Conservation (phyloP, 805 yeast species). For the Kodamaea jinghongensis region DNA sequence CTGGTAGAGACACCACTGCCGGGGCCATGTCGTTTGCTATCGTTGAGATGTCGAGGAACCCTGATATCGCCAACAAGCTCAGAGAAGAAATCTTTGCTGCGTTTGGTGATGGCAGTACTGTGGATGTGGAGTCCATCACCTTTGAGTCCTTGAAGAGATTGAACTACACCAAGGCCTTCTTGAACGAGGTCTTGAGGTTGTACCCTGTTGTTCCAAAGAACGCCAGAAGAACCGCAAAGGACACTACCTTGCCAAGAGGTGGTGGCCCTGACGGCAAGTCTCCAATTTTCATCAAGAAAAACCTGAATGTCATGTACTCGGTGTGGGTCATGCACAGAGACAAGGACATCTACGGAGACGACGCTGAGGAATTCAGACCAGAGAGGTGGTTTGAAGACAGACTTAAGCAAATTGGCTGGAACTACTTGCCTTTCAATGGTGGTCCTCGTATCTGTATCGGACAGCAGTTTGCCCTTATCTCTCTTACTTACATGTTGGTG, state of each 20-base stretch:
- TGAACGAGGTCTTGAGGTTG: conserved; percentile 49
- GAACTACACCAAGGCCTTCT: conserved; percentile 44
- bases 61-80: conserved; percentile 34
- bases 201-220: conserved; percentile 53
- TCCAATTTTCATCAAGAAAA: conserved; percentile 25
- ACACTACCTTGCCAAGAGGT: conserved; percentile 50
- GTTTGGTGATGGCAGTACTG: conserved; percentile 33
- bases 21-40: conserved; percentile 45
- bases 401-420: conserved; percentile 32
- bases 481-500: conserved; percentile 30
- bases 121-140: conserved; percentile 35
- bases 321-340: conserved; percentile 20
- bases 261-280: conserved; percentile 37
- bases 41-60: conserved; percentile 45
- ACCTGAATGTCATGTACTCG: conserved; percentile 18
- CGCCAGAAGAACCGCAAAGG: conserved; percentile 43
- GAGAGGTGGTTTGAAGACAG: conserved; percentile 35
- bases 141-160: conserved; percentile 49
- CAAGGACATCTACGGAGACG: conserved; percentile 29
- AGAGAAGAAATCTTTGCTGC: conserved; percentile 32
- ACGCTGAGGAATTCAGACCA: conserved; percentile 33
- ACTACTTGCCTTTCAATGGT: conserved; percentile 36
- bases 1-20: conserved; percentile 59
- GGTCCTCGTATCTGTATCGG: conserved; percentile 40
- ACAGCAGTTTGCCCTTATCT: conserved; percentile 38